A percentile compares a stretch with the other conserved stretches of the same genome.
Evolutionary conservation across 352 stramenopile genomes (phyloP).

Genomic region (Blastocystis hominis): DNA sequence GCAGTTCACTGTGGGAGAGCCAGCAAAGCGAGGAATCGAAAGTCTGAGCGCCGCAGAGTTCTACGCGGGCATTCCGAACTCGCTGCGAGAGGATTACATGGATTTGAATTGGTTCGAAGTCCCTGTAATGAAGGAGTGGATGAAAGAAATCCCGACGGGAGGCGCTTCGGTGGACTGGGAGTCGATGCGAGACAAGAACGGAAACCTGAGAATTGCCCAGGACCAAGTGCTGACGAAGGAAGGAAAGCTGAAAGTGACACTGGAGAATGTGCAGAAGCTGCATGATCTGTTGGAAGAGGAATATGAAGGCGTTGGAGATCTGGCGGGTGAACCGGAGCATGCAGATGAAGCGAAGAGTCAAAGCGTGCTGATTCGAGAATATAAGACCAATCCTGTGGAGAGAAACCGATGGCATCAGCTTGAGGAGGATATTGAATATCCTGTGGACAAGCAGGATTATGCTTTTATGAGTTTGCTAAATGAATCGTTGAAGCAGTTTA

Average conservation of each 20-base stretch:
- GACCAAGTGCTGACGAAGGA: not conserved
- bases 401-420: too few species aligned
- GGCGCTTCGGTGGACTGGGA: not conserved
- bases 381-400: too few species aligned
- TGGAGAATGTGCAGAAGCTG: not conserved
- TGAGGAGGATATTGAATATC: too few species aligned
- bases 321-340: not conserved
- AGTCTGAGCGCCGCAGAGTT: not conserved
- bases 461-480: too few species aligned
- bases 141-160: not conserved
- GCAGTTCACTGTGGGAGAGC: not conserved
- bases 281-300: not conserved
- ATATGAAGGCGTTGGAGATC: not conserved
- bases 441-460: too few species aligned
- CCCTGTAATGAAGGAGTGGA: slow-evolving; percentile 3
- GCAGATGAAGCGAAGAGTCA: not conserved
- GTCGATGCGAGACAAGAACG: not conserved
- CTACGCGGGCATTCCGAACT: not conserved
- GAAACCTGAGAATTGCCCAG: not conserved
- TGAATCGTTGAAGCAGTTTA: too few species aligned
- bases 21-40: not conserved
- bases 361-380: not conserved
- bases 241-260: not conserved
- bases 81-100: not conserved
- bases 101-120: not conserved